Percentiles rank a stretch among this genome's conserved stretches.
Conservation (phyloP, 352 stramenopile species). For the Phytophthora multivora region DNA sequence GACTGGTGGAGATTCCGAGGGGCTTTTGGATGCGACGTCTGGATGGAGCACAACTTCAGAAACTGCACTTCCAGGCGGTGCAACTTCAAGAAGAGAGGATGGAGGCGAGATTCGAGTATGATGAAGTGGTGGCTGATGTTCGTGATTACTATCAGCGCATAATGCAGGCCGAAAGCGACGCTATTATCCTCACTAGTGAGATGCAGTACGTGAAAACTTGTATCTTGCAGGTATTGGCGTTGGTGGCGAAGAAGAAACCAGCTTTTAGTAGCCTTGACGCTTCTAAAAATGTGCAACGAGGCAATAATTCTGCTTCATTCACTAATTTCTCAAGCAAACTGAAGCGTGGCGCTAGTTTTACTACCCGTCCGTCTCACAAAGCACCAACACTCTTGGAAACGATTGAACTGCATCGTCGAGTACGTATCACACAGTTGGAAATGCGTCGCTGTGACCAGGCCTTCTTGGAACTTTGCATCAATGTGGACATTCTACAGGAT, state of each 20-base stretch:
- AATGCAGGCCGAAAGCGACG: slow-evolving; percentile 52
- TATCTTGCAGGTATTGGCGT: slow-evolving; percentile 35
- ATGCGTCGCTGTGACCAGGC: slow-evolving; percentile 57
- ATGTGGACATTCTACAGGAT: slow-evolving; percentile 42
- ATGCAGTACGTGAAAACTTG: slow-evolving; percentile 70
- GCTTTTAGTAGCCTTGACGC: slow-evolving; percentile 18
- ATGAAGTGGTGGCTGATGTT: slow-evolving; percentile 55
- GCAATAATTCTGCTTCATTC: slow-evolving; percentile 7
- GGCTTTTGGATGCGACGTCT: slow-evolving; percentile 50
- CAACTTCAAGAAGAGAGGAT: slow-evolving; percentile 70
- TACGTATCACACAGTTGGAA: slow-evolving; percentile 44
- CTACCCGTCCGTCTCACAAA: slow-evolving; percentile 3
- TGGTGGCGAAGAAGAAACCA: slow-evolving; percentile 38
- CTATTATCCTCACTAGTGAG: slow-evolving; percentile 70
- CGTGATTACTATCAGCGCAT: slow-evolving; percentile 47
- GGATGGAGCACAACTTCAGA: slow-evolving; percentile 45
- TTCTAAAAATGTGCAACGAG: background rate
- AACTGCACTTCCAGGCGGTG: slow-evolving; percentile 57
- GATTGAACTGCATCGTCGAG: slow-evolving; percentile 55
- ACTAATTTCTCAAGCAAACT: slow-evolving; percentile 17
- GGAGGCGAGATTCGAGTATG: slow-evolving; percentile 63
- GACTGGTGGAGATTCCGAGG: slow-evolving; percentile 64
- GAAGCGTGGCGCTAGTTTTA: slow-evolving; percentile 19
- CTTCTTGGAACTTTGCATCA: slow-evolving; percentile 64
- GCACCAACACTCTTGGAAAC: slow-evolving; percentile 50